Evolutionary conservation across 345 rosid species (phyloP), one percentile per base, ranked within the genome.

Genomic region (Streptanthus diversifolius): DNA sequence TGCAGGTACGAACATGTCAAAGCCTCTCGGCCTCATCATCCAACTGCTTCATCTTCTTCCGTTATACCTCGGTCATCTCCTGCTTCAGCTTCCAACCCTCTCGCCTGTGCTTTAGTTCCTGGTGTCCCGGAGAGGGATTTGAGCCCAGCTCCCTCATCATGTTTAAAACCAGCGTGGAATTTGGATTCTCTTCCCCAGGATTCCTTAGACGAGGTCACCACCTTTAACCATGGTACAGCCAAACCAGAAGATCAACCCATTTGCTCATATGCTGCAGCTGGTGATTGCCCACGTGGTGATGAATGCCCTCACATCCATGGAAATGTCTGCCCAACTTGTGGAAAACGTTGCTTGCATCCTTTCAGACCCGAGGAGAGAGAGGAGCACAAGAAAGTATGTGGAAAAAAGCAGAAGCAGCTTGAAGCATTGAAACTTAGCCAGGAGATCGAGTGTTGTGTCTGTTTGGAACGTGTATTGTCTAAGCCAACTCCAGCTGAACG

Each of bases 261-360:
- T 52, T 95, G 98, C 82, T 91, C 96, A 5, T 90, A 81, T 82
- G 92, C 95, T 81, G 98, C 97, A 18, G 92, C 90, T 75, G 99
- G 98, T 44, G 76, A 72, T 51, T 95, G 98, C 61, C 98, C 91
- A 35, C 89, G 87, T 51, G 96, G 98, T 39, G 86, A 81, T 55
- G 81, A 80, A 43, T 95, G 99, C 73, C 93, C 93, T 74, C 92
- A 86, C 74, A 71, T 91, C 75, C 98, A 91, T 68, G 99, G 99
- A 48, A 87, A 90, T 61, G 52, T 84, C 24, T 91, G 99, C 77
- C 87, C 98, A 6, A 82, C 86, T 21, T 95, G 99, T 77, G 91
- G 87, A 27, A 92, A 88, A 77, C 81, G 84, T 48, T 95, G 97
- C 73, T 80, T 95, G 85, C 98, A 95, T 82, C 98, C 98, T 70